phyloP scores from a whole-genome alignment of 495 filamentous ascomycete genomes.

The Cudoniella acicularis region DNA sequence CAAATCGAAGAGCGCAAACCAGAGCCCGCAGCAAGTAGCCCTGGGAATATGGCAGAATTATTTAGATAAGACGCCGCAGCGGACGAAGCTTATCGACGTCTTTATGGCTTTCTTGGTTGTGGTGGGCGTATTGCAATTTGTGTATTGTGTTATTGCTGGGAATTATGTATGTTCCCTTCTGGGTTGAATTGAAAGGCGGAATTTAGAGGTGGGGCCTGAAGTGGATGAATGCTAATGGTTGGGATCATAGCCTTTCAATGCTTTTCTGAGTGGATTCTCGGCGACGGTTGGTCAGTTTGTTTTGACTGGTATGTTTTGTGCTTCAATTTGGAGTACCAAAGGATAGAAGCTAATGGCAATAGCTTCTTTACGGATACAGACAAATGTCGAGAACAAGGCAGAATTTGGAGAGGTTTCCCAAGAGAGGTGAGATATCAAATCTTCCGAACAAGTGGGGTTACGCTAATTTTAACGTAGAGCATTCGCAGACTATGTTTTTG shows the following conservation, averaged over 20 bases:
- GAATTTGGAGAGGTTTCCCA: constrained; percentile 67
- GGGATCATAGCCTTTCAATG: constrained; percentile 85
- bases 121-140: constrained; percentile 84
- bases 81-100: constrained; percentile 85
- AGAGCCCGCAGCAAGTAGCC: constrained; percentile 38
- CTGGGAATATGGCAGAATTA: constrained; percentile 71
- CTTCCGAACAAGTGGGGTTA: too few species aligned
- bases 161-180: constrained; percentile 72
- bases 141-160: constrained; percentile 87
- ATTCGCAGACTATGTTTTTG: constrained; percentile 95
- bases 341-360: constrained; percentile 4
- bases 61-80: constrained; percentile 72
- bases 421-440: constrained; percentile 52
- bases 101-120: constrained; percentile 90
- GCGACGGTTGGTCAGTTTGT: constrained; percentile 98
- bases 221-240: constrained; percentile 9
- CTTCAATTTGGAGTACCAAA: neutral
- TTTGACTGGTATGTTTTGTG: constrained; percentile 62
- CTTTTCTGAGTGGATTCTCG: constrained; percentile 91
- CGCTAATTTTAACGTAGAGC: constrained; percentile 52
- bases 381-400: constrained; percentile 67
- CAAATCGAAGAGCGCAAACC: constrained; percentile 18
- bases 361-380: constrained; percentile 86
- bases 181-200: neutral
- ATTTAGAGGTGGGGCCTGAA: neutral